A percentile compares a stretch with the other conserved stretches of the same genome.
These are phyloP conservation scores for Evansstolkia leycettana DNA, from an alignment of 495 filamentous ascomycete genomes.

Conservation along the genomic window DNA sequence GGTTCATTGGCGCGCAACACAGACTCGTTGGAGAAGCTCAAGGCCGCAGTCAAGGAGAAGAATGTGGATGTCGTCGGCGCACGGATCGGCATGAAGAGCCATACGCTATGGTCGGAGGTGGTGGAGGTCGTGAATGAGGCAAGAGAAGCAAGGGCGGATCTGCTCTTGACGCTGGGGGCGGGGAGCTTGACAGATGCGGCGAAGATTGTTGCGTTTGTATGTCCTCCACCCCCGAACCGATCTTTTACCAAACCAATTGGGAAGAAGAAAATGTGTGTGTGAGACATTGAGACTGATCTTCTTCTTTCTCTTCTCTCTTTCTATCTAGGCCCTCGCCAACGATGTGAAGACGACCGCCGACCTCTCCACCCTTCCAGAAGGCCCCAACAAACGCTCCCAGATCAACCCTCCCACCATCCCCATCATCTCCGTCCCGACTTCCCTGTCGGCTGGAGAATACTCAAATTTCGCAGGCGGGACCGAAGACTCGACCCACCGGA, in stretches of 20 bases:
- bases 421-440: slow-evolving; percentile 49
- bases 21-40: slow-evolving; percentile 31
- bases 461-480: slow-evolving; percentile 44
- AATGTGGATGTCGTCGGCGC: slow-evolving; percentile 33
- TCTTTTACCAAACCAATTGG: no score
- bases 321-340: slow-evolving; percentile 34
- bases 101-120: slow-evolving; percentile 49
- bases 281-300: no score
- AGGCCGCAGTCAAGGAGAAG: slow-evolving; percentile 28
- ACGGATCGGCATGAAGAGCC: slow-evolving; percentile 44
- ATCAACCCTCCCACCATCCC: slow-evolving; percentile 33
- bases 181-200: slow-evolving; percentile 50
- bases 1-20: slow-evolving; percentile 45
- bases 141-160: slow-evolving; percentile 34
- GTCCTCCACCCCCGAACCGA: no score
- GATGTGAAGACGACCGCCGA: slow-evolving; percentile 27
- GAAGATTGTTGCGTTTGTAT: slow-evolving; percentile 44
- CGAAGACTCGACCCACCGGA: slow-evolving; percentile 36
- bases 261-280: no score
- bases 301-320: no score
- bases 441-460: slow-evolving; percentile 53
- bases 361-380: slow-evolving; percentile 28
- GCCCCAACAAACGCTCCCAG: slow-evolving; percentile 18
- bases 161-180: slow-evolving; percentile 47
- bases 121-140: slow-evolving; percentile 41